Evolutionary conservation across 2,329 filamentous ascomycete species (phyloP).

Genomic region (Venturia aucupariae): DNA sequence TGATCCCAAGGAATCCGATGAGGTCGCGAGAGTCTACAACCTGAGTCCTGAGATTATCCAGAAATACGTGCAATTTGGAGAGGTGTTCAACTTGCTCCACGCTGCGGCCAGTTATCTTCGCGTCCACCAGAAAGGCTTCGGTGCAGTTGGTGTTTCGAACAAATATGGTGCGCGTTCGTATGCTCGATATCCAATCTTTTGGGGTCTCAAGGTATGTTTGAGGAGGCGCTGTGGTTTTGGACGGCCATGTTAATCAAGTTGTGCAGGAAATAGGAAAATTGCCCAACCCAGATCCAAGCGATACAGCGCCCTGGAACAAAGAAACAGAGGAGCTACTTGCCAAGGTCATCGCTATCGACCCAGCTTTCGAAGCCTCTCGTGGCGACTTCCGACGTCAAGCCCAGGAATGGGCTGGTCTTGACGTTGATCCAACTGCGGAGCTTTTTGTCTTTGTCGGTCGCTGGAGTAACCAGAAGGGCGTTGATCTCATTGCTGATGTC

Average conservation of each 20-base stretch:
- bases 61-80: constrained; percentile 58
- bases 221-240: not conserved
- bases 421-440: constrained; percentile 52
- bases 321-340: constrained; percentile 41
- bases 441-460: constrained; percentile 60
- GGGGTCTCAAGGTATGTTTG: constrained; percentile 42
- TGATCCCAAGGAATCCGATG: constrained; percentile 49
- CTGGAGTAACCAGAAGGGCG: constrained; percentile 61
- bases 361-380: constrained; percentile 44
- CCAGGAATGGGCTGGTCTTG: constrained; percentile 57
- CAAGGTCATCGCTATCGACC: constrained; percentile 34
- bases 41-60: constrained; percentile 47
- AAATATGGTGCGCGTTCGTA: constrained; percentile 64
- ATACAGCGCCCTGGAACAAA: constrained; percentile 52
- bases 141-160: constrained; percentile 57
- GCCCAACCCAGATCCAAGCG: constrained; percentile 57
- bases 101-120: constrained; percentile 56
- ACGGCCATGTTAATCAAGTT: not conserved
- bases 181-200: constrained; percentile 60
- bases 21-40: constrained; percentile 58
- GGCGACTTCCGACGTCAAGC: constrained; percentile 49
- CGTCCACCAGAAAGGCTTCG: constrained; percentile 58
- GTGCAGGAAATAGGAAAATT: constrained; percentile 47
- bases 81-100: constrained; percentile 60
- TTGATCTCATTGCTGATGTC: constrained; percentile 60